phyloP scores from a whole-genome alignment of 352 stramenopile genomes.

The Pelagophyceae sp. region DNA sequence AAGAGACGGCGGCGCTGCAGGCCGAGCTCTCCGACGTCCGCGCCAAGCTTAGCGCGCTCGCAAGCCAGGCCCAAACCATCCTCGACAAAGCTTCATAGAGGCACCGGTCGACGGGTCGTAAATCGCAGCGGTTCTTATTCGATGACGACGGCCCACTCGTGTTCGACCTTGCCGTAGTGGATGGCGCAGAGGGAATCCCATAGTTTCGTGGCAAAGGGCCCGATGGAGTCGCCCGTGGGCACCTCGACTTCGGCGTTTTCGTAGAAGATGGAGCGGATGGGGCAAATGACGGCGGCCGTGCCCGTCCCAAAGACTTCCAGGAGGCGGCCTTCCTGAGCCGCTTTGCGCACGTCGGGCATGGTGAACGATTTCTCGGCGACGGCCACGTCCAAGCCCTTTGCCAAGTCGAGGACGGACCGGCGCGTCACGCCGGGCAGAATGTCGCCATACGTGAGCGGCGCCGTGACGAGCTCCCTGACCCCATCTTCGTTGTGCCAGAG shows the following conservation, averaged over 20 bases:
- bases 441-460: slow-evolving; percentile 80
- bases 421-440: slow-evolving; percentile 94
- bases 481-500: slow-evolving; percentile 58
- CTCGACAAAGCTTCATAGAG: too few species aligned
- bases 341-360: slow-evolving; percentile 85
- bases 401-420: slow-evolving; percentile 83
- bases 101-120: too few species aligned
- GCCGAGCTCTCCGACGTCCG: too few species aligned
- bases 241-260: slow-evolving; percentile 81
- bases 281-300: slow-evolving; percentile 85
- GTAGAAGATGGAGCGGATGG: slow-evolving; percentile 86
- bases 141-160: slow-evolving; percentile 20
- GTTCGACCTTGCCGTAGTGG: slow-evolving; percentile 33
- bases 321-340: slow-evolving; percentile 71
- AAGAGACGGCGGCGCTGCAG: too few species aligned
- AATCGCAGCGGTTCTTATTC: too few species aligned
- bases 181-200: slow-evolving; percentile 80
- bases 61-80: too few species aligned
- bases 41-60: too few species aligned
- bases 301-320: slow-evolving; percentile 89
- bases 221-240: slow-evolving; percentile 65
- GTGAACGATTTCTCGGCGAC: slow-evolving; percentile 83
- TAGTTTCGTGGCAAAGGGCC: slow-evolving; percentile 68
- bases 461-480: slow-evolving; percentile 84
- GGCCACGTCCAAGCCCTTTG: slow-evolving; percentile 76